phyloP scores from a whole-genome alignment of 148 eudicot species.

The Limonium bicolor region DNA sequence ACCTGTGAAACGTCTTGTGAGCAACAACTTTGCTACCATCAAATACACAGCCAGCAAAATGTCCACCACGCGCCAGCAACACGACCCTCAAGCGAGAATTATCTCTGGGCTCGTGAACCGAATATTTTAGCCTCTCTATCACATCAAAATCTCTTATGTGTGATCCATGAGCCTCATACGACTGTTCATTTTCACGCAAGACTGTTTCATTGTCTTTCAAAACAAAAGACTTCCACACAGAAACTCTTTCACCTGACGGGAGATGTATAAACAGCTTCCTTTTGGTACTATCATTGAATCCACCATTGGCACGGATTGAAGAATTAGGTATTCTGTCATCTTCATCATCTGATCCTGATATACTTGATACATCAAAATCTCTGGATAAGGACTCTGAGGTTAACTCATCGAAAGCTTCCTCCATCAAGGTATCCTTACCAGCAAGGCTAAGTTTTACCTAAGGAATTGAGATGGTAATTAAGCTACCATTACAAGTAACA shows the following conservation, averaged over 20 bases:
- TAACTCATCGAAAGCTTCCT: conserved; percentile 71
- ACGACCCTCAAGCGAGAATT: conserved; percentile 51
- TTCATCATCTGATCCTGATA: conserved; percentile 92
- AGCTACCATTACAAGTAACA: too few species aligned
- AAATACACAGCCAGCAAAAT: conserved; percentile 95
- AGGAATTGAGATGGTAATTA: conserved; percentile 3
- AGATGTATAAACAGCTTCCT: conserved; percentile 46
- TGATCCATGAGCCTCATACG: conserved; percentile 11
- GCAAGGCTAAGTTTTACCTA: conserved; percentile 79
- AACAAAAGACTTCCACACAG: conserved; percentile 63
- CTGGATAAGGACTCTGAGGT: conserved; percentile 38
- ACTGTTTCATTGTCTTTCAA: conserved; percentile 44
- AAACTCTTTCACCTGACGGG: conserved; percentile 51
- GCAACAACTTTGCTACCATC: conserved; percentile 76
- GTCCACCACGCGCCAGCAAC: conserved; percentile 82
- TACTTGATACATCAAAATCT: conserved; percentile 79
- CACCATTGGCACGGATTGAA: conserved; percentile 13
- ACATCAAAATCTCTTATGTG: conserved; percentile 36
- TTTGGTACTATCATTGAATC: conserved; percentile 16
- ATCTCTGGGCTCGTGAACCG: conserved; percentile 56
- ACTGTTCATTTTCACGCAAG: conserved; percentile 34
- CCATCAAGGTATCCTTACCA: conserved; percentile 60
- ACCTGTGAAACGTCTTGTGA: conserved; percentile 94
- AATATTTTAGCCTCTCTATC: conserved; percentile 32
- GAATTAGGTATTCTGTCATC: conserved; percentile 28